Evolutionary conservation across 805 yeast species (phyloP).

Genomic region (Vanderwaltozyma verrucispora): DNA sequence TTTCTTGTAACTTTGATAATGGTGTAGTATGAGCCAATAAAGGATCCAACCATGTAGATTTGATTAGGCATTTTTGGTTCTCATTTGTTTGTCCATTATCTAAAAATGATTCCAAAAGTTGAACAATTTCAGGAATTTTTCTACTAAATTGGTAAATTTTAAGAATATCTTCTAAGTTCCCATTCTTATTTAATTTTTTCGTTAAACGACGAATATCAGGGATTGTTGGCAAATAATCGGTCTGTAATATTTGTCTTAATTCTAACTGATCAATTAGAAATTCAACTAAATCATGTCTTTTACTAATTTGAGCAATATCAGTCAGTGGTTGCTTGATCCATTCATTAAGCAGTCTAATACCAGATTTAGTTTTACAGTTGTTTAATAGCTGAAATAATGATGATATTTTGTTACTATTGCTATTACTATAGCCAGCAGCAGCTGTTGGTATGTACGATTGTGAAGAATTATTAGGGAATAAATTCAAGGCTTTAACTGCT

Average conservation of each 20-base stretch:
- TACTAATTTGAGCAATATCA: conserved; percentile 43
- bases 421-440: conserved; percentile 4
- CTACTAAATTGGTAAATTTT: conserved; percentile 73
- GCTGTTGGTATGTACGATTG: conserved; percentile 14
- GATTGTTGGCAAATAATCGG: conserved; percentile 54
- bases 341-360: conserved; percentile 75
- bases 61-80: conserved; percentile 30
- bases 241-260: conserved; percentile 53
- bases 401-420: conserved; percentile 31
- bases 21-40: conserved; percentile 39
- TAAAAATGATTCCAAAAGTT: conserved; percentile 37
- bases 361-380: conserved; percentile 83
- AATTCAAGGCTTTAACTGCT: conserved; percentile 77
- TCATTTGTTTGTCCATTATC: conserved; percentile 23
- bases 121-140: conserved; percentile 58
- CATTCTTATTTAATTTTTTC: conserved; percentile 50
- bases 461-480: conserved; percentile 48
- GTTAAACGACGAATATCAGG: conserved; percentile 77
- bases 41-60: conserved; percentile 47
- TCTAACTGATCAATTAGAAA: conserved; percentile 60
- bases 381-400: conserved; percentile 79
- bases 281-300: conserved; percentile 70
- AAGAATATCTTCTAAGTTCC: conserved; percentile 79
- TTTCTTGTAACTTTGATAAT: conserved; percentile 61
- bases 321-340: conserved; percentile 96